A percentile compares a stretch with the other conserved stretches of the same genome.
Evolutionary conservation across 164 flowering plant genomes (phyloP).

Genomic region (Vitis vinifera): DNA sequence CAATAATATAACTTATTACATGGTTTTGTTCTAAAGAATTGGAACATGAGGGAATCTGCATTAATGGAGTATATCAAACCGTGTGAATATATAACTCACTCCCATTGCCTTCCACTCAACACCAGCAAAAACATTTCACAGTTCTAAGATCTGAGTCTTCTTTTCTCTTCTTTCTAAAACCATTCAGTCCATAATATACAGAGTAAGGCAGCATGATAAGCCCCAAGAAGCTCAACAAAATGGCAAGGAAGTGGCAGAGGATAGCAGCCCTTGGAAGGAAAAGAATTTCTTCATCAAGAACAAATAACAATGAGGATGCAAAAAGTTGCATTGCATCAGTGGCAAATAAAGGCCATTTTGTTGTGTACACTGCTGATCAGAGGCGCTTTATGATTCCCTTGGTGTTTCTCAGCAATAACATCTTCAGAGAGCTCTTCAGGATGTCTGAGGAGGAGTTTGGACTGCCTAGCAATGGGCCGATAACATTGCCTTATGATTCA

Average conservation of each 20-base stretch:
- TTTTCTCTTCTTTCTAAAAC: too few relatives aligned
- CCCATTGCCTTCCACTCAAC: too few relatives aligned
- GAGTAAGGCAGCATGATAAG: neutral
- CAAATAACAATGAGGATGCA: too few relatives aligned
- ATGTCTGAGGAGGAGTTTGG: conserved; percentile 18
- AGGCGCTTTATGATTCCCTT: conserved; percentile 19
- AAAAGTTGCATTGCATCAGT: neutral
- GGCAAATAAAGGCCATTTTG: conserved; percentile 20
- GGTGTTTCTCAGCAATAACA: conserved; percentile 12
- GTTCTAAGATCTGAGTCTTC: too few relatives aligned
- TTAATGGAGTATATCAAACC: too few relatives aligned
- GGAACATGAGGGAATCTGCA: too few relatives aligned
- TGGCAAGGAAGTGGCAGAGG: neutral
- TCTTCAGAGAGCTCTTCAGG: conserved; percentile 16
- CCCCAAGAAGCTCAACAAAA: neutral
- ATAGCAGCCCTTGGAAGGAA: neutral
- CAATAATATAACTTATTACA: too few relatives aligned
- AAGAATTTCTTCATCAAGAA: neutral
- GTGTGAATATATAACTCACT: too few relatives aligned
- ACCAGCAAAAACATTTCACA: too few relatives aligned
- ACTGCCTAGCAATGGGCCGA: conserved; percentile 17
- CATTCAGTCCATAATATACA: too few relatives aligned
- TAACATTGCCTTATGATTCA: conserved; percentile 25
- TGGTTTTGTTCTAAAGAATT: too few relatives aligned
- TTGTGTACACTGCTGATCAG: conserved; percentile 16